Base-by-base conservation (phyloP, 1,284 basidiomycete genomes). In the Puccinia horiana region DNA sequence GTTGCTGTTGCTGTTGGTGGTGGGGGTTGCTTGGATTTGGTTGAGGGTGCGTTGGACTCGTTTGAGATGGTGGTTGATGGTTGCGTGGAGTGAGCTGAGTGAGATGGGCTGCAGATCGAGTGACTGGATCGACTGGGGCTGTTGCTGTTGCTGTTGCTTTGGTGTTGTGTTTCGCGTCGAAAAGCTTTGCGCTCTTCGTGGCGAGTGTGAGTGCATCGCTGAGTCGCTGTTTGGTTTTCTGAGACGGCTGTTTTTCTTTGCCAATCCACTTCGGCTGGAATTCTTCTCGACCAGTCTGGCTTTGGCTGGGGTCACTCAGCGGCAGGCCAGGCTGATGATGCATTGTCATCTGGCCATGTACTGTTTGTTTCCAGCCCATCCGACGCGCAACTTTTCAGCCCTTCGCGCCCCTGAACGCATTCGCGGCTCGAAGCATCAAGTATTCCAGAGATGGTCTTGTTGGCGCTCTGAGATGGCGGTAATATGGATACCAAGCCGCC, bases 121-220 rank as follows among this genome's bases (percentile, higher is more conserved):
- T 32, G 72, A 74, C 14, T 74, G 47, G 20, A 74, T 74, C 20
- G 72, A 74, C 16, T 74, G 72, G 20, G 52, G 72, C 20, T 54
- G 72, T 11, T 16, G 4, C 5, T 70, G 61, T 32, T 37, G 35
- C 20, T 63, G 26, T 32, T 52, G 29, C 14, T 29, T 29, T 2
- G 44, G 42, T 70, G 69, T 29, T n/a, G n/a, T n/a, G n/a, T n/a
- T n/a, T n/a, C n/a, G n/a, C n/a, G 69, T 49, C 5, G 69, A 70
- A 4, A 70, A 35, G 26, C 69, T 70, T n/a, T 70, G 47, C 0
- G 69, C 47, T 70, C 69, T 70, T 70, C 69, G 9, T 26, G 47
- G 42, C 0, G 69, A 52, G 9, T 63, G 9, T 5, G 69, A 52
- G 9, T 63, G 9, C 61, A 49, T 23, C 16, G 58, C 2, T 26